phyloP scores from a whole-genome alignment of 2,329 filamentous ascomycete genomes.

The Sporothrix curviconia region DNA sequence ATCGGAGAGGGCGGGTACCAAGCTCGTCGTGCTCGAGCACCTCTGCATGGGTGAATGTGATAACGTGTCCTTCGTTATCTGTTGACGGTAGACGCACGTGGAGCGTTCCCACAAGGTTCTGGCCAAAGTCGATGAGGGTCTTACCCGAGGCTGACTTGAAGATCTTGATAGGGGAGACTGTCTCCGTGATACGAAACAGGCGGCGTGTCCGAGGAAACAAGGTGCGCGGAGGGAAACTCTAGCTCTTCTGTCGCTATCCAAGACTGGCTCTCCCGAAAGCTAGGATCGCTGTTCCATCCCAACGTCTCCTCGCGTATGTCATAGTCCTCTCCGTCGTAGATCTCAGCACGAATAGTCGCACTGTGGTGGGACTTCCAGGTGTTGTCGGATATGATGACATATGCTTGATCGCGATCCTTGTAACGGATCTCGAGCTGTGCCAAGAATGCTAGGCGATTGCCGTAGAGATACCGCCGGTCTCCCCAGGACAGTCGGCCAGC shows the following conservation, averaged over 20 bases:
- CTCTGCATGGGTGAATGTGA: conserved; percentile 44
- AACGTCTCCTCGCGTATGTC: conserved; percentile 27
- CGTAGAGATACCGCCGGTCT: conserved; percentile 30
- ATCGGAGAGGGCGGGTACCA: conserved; percentile 34
- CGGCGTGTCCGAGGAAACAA: neutral
- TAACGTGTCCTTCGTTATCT: conserved; percentile 25
- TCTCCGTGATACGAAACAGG: conserved; percentile 23
- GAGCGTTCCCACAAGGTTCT: conserved; percentile 50
- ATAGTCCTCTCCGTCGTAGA: conserved; percentile 49
- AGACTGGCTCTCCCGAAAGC: neutral
- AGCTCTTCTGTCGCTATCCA: neutral
- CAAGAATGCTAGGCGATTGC: conserved; percentile 32
- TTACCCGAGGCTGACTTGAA: conserved; percentile 35
- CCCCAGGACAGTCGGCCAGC: conserved; percentile 26
- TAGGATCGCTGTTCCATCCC: conserved; percentile 20
- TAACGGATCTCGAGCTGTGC: conserved; percentile 30
- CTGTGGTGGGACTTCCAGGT: neutral
- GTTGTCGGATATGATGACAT: neutral
- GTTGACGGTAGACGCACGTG: conserved; percentile 20
- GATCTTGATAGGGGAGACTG: conserved; percentile 26
- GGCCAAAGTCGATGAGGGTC: conserved; percentile 49
- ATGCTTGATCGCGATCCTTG: neutral
- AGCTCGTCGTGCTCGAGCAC: conserved; percentile 46
- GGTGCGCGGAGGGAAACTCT: conserved; percentile 27
- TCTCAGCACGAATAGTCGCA: conserved; percentile 30